phyloP scores from a whole-genome alignment of 371 early-diverging fungal species.

The Phascolomyces articulosus region DNA sequence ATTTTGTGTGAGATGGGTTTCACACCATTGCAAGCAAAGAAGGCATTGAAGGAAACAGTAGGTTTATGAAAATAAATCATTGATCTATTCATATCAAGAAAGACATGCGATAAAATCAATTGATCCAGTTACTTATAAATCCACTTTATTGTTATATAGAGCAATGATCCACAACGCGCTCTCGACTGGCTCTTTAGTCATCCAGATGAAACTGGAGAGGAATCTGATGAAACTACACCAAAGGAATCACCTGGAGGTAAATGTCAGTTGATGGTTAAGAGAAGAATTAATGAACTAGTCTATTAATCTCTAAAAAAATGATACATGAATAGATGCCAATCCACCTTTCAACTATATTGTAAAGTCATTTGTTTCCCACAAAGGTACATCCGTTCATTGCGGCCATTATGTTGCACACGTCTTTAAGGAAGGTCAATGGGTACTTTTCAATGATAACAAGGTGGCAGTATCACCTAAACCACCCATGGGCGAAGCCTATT shows the following conservation, averaged over 20 bases:
- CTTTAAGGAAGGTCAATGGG: constrained; percentile 75
- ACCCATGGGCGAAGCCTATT: constrained; percentile 73
- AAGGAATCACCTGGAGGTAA: constrained; percentile 22
- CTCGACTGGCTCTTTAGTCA: constrained; percentile 95
- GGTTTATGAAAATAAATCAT: constrained; percentile 14
- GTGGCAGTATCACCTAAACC: constrained; percentile 78
- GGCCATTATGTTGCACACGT: constrained; percentile 97
- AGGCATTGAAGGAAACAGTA: constrained; percentile 85
- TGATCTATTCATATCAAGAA: too few relatives aligned
- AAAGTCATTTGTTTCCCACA: constrained; percentile 91
- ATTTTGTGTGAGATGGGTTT: constrained; percentile 94
- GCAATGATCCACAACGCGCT: constrained; percentile 86
- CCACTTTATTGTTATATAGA: constrained; percentile 34
- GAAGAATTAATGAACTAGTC: neutral
- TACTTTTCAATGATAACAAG: constrained; percentile 94
- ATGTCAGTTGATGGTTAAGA: too few relatives aligned
- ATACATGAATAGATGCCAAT: constrained; percentile 34
- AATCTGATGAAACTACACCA: constrained; percentile 6
- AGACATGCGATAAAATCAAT: too few relatives aligned
- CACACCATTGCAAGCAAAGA: constrained; percentile 74
- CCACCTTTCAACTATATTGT: constrained; percentile 72
- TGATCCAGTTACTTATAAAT: neutral
- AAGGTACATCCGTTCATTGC: constrained; percentile 95
- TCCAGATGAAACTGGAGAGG: constrained; percentile 68
- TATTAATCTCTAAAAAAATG: neutral